Evolutionary conservation across 257 asterid species (phyloP).

Genomic region (Oldenlandia corymbosa): DNA sequence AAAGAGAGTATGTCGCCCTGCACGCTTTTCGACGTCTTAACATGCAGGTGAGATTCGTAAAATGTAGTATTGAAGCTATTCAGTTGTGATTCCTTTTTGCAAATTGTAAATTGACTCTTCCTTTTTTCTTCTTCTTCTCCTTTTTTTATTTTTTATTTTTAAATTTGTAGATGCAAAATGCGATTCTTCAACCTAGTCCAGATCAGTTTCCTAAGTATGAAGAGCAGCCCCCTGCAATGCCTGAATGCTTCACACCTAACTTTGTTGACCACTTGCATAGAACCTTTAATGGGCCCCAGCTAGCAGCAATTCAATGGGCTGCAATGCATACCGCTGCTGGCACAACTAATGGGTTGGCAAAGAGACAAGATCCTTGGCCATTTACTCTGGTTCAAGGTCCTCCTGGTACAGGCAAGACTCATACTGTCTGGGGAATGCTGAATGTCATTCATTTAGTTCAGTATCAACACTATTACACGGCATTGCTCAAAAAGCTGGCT

Average conservation of each 20-base stretch:
- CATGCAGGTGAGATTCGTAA: slow-evolving; percentile 51
- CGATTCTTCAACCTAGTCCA: slow-evolving; percentile 94
- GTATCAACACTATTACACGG: slow-evolving; percentile 97
- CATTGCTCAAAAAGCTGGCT: slow-evolving; percentile 89
- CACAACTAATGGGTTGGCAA: slow-evolving; percentile 63
- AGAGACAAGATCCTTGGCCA: slow-evolving; percentile 98
- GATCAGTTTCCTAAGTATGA: slow-evolving; percentile 95
- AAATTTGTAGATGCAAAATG: slow-evolving; percentile 91
- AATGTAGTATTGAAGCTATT: slow-evolving; percentile 9
- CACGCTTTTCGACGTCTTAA: slow-evolving; percentile 97
- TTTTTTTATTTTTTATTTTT: too few species aligned
- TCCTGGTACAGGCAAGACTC: slow-evolving; percentile 99
- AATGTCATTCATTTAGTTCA: slow-evolving; percentile 98
- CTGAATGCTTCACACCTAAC: slow-evolving; percentile 93
- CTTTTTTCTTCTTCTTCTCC: too few species aligned
- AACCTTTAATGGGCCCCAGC: slow-evolving; percentile 85
- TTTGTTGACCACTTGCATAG: slow-evolving; percentile 72
- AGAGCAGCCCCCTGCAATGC: slow-evolving; percentile 97
- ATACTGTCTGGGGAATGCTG: slow-evolving; percentile 99
- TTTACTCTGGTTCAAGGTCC: slow-evolving; percentile 99
- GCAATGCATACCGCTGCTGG: slow-evolving; percentile 99
- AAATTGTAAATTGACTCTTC: neutral
- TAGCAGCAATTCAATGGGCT: slow-evolving; percentile 98
- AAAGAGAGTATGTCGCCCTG: slow-evolving; percentile 84
- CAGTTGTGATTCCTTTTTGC: neutral